Evolutionary conservation across 129 eudicot genomes (phyloP).

Genomic region (Arctium lappa): DNA sequence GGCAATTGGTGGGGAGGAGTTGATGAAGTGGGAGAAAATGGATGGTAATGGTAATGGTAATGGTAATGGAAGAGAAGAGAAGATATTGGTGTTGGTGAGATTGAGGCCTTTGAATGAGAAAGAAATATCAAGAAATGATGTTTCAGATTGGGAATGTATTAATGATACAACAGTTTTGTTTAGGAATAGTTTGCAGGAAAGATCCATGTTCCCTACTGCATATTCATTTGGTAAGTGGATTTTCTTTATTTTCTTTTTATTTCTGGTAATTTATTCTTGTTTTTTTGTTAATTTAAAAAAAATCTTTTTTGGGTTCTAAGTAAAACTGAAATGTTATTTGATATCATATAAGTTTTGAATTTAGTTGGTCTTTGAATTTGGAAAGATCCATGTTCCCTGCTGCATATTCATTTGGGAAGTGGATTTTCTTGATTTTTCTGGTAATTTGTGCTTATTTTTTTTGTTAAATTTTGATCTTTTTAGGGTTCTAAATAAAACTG

Average conservation of each 20-base stretch:
- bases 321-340: neutral
- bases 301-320: neutral
- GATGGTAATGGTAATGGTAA: constrained; percentile 44
- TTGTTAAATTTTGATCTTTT: too few relatives aligned
- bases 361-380: neutral
- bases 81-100: constrained; percentile 93
- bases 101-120: constrained; percentile 94
- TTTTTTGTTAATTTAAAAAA: neutral
- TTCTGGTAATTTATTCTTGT: neutral
- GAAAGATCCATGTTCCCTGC: constrained; percentile 64
- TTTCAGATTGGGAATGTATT: constrained; percentile 91
- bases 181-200: constrained; percentile 83
- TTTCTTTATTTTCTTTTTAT: neutral
- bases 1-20: constrained; percentile 78
- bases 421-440: neutral
- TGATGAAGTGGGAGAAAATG: constrained; percentile 76
- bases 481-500: too few relatives aligned
- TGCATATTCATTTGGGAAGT: constrained; percentile 72
- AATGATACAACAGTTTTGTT: constrained; percentile 68
- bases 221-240: constrained; percentile 67
- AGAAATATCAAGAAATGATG: constrained; percentile 72
- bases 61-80: constrained; percentile 72
- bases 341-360: neutral
- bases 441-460: too few relatives aligned
- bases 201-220: constrained; percentile 83